A percentile compares a stretch with the other conserved stretches of the same genome.
Conservation (phyloP, 805 yeast genomes). For the Debaryomyces prosopidis region DNA sequence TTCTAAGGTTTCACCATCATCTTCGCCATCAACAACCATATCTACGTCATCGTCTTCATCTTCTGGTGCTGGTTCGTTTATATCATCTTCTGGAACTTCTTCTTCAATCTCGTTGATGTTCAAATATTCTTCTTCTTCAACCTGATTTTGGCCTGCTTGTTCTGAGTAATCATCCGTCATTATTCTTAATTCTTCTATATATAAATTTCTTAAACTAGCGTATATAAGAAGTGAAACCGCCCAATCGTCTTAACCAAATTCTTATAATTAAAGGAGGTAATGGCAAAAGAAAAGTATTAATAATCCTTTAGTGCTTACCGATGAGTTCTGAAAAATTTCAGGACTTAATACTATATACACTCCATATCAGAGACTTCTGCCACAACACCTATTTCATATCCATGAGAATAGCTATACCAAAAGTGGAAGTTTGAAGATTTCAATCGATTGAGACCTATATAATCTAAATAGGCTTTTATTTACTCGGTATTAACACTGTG, state of each 20-base stretch:
- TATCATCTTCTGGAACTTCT: slow-evolving; percentile 31
- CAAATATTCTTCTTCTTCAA: slow-evolving; percentile 24
- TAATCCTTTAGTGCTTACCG: not conserved
- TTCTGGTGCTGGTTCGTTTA: slow-evolving; percentile 32
- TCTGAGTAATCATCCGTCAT: slow-evolving; percentile 6
- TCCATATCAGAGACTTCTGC: not conserved
- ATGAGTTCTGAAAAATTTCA: not conserved
- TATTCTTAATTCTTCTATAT: not conserved
- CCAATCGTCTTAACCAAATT: too few species aligned
- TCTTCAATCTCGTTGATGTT: slow-evolving; percentile 34
- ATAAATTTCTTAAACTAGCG: too few species aligned
- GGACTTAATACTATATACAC: not conserved
- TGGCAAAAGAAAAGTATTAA: not conserved
- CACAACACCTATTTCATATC: too few species aligned
- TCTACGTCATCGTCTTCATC: slow-evolving; percentile 28
- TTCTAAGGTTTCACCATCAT: slow-evolving; percentile 59
- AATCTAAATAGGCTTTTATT: too few species aligned
- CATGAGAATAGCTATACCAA: too few species aligned
- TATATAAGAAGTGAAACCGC: too few species aligned
- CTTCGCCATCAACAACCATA: slow-evolving; percentile 31
- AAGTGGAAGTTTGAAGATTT: too few species aligned
- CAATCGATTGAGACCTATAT: too few species aligned
- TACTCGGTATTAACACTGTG: too few species aligned
- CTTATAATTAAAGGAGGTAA: not conserved
- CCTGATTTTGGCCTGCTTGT: not conserved